Conservation (phyloP, 2,329 filamentous ascomycete species). For the Claviceps africana region DNA sequence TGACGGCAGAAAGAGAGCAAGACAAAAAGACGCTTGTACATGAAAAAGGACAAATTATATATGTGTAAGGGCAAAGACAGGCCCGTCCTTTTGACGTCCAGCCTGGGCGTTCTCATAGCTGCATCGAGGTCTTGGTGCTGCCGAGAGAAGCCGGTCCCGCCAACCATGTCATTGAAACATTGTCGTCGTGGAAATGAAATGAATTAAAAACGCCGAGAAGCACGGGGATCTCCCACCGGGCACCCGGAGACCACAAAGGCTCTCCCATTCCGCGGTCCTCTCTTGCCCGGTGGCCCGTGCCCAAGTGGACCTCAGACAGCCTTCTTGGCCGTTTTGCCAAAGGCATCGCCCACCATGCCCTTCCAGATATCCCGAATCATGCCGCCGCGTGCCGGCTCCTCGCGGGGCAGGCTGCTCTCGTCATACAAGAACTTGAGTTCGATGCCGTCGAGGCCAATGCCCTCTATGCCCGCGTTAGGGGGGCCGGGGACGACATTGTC, state of each 20-base stretch:
- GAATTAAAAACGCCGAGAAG: not conserved
- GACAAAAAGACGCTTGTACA: not conserved
- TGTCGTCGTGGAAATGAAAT: not conserved
- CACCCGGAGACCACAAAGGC: too few species aligned
- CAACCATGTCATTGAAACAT: too few species aligned
- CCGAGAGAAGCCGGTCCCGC: too few species aligned
- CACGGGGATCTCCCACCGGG: not conserved
- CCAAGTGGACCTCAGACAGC: slow-evolving; percentile 6
- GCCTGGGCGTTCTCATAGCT: too few species aligned
- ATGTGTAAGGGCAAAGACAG: not conserved
- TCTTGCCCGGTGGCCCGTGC: too few species aligned
- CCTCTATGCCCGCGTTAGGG: slow-evolving; percentile 43
- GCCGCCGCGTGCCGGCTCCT: slow-evolving; percentile 21
- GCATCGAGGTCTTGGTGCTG: too few species aligned
- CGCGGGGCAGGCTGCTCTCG: slow-evolving; percentile 10
- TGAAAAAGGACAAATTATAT: not conserved
- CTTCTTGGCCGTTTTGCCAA: slow-evolving; percentile 13
- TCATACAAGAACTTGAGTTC: slow-evolving; percentile 40
- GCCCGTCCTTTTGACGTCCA: not conserved
- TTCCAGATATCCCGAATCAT: slow-evolving; percentile 43
- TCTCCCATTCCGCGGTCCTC: too few species aligned
- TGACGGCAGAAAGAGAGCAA: too few species aligned
- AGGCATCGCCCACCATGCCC: slow-evolving; percentile 39
- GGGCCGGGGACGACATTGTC: slow-evolving; percentile 35
- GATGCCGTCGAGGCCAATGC: slow-evolving; percentile 41